Base-by-base conservation (phyloP, 2,329 filamentous ascomycete genomes). In the Aspergillus spinulosporus region DNA sequence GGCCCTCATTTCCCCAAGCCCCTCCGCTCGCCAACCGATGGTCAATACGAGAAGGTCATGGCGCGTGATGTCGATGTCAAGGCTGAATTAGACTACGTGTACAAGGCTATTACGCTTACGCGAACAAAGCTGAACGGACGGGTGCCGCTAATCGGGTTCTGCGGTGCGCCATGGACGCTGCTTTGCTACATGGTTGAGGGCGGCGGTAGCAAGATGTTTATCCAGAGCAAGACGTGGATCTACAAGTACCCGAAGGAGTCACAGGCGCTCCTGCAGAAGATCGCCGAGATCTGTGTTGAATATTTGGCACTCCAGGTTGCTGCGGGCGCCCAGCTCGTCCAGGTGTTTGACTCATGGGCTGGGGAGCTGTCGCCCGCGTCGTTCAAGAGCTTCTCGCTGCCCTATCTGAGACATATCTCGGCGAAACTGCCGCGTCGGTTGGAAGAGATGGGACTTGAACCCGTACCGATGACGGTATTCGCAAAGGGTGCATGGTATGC, bases 101-200 rank as follows among this genome's bases (percentile, higher is more conserved):
- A 97, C 82, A 87, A 92, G 69, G 94, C 93, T 14, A 95, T 99
- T 62, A 95, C 92, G 0, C 74, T 97, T 68, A 97, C 94, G 28
- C 83, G 94, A 64, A 83, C 90, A 72, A 97, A 96, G 80, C 78
- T 99, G 51, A 82, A 87, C 47, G 94, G 94, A 0, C 83, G 92
- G 45, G 94, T 99, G 32, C 94, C 94, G 4, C 77, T 99, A 62
- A 95, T 96, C 71, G 94, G 94, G 36, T 99, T 99, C 79, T 97
- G 92, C 68, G 94, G 94, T 53, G 92, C 94, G 5, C 94, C 94
- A 0, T 99, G 94, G 91, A 99, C 94, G 2, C 76, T 99, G 58
- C 83, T 99, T 69, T 96, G 93, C 79, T 99, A 99, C 79, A 99
- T 99, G 94, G 91, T 97, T 14, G 94, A 99, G 76, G 94, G 94